Evolutionary conservation across 2,329 filamentous ascomycete genomes (phyloP).

Genomic region (Pestalotiopsis fici): DNA sequence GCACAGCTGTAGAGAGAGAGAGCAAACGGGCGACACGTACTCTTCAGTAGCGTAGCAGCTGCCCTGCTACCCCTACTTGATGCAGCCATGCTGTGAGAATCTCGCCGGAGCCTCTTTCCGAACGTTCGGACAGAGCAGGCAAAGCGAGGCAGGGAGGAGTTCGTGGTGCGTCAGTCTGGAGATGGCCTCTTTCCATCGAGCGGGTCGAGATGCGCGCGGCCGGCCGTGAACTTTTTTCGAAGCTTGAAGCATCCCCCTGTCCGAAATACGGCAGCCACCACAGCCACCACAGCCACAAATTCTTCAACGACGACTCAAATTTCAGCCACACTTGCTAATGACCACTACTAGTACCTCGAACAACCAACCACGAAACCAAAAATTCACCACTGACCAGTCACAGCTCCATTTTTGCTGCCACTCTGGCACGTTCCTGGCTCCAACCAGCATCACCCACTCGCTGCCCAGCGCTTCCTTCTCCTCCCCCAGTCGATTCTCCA

Average conservation of each 20-base stretch:
- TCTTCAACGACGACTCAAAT: background rate
- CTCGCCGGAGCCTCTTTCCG: constrained; percentile 15
- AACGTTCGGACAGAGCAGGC: constrained; percentile 1
- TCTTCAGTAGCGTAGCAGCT: constrained; percentile 48
- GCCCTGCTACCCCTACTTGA: constrained; percentile 58
- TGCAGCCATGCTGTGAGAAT: constrained; percentile 46
- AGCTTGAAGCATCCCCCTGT: constrained; percentile 14
- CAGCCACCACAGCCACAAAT: background rate
- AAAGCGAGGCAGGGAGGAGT: constrained; percentile 9
- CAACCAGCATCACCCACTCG: background rate
- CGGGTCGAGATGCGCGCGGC: constrained; percentile 5
- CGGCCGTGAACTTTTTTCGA: constrained; percentile 12
- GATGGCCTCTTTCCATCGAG: constrained; percentile 2
- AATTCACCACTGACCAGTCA: background rate
- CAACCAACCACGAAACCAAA: background rate
- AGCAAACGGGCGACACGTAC: constrained; percentile 41
- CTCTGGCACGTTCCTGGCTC: background rate
- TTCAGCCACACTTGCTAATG: background rate
- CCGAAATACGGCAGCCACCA: background rate
- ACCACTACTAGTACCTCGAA: background rate
- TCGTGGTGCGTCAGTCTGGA: constrained; percentile 11
- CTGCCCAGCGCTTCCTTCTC: background rate
- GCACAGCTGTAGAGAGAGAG: constrained; percentile 30
- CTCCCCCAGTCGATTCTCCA: background rate
- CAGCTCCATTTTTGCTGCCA: background rate